Conservation (phyloP, 1,284 basidiomycete species). For the Ganoderma lingzhi region DNA sequence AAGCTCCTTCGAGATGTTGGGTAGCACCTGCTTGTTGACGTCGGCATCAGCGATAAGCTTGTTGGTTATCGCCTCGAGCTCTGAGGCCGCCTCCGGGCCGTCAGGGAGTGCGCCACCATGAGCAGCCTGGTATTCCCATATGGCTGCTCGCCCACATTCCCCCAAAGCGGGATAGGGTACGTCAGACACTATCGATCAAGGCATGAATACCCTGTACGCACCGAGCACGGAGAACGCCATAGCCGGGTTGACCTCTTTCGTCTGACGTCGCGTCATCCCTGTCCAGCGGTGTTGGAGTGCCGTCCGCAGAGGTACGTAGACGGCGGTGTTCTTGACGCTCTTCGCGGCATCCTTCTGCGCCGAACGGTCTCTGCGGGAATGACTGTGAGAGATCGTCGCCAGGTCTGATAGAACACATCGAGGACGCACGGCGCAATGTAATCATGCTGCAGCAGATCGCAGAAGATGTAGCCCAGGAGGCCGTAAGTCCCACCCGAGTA, state of each 20-base stretch:
- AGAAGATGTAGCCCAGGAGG: slow-evolving; percentile 94
- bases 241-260: slow-evolving; percentile 81
- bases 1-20: slow-evolving; percentile 60
- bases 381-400: slow-evolving; percentile 27
- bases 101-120: slow-evolving; percentile 68
- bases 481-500: slow-evolving; percentile 93
- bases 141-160: slow-evolving; percentile 51
- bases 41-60: slow-evolving; percentile 66
- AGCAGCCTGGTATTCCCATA: slow-evolving; percentile 84
- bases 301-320: slow-evolving; percentile 69
- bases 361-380: slow-evolving; percentile 62
- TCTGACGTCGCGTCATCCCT: slow-evolving; percentile 72
- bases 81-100: slow-evolving; percentile 54
- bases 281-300: slow-evolving; percentile 80
- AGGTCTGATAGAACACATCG: slow-evolving; percentile 16
- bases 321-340: slow-evolving; percentile 67
- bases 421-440: slow-evolving; percentile 81
- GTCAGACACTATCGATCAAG: not conserved
- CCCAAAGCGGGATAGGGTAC: not conserved
- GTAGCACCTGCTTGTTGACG: slow-evolving; percentile 74
- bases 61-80: slow-evolving; percentile 70
- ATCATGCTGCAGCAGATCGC: slow-evolving; percentile 88
- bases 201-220: slow-evolving; percentile 39
- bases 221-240: slow-evolving; percentile 78
- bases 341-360: slow-evolving; percentile 69